A percentile compares a stretch with the other conserved stretches of the same genome.
Evolutionary conservation across 495 filamentous ascomycete genomes (phyloP).

Genomic region (Baudoinia panamericana): DNA sequence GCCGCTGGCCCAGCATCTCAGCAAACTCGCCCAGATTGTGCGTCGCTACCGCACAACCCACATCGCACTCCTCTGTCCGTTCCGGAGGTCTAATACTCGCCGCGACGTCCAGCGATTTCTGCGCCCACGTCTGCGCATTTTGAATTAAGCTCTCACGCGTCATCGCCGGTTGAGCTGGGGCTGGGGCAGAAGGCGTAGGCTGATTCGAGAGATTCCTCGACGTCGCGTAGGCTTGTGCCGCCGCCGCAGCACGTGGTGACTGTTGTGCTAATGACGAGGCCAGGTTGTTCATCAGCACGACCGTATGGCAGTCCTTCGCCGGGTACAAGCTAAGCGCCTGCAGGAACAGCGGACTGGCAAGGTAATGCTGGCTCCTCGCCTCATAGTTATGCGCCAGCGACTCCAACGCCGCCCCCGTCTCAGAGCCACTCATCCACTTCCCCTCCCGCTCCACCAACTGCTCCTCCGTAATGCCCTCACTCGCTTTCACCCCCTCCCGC

Average conservation of each 20-base stretch:
- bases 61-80: constrained; percentile 70
- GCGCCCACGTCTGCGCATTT: constrained; percentile 58
- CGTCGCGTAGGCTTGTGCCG: constrained; percentile 13
- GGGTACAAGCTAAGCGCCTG: constrained; percentile 56
- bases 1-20: constrained; percentile 48
- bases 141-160: constrained; percentile 40
- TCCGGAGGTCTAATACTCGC: constrained; percentile 41
- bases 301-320: constrained; percentile 51
- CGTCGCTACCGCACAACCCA: constrained; percentile 71
- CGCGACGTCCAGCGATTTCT: constrained; percentile 54
- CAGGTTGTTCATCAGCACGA: constrained; percentile 70
- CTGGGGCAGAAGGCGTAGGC: neutral
- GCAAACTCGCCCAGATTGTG: constrained; percentile 78
- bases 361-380: constrained; percentile 51
- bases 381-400: constrained; percentile 64
- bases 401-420: constrained; percentile 61
- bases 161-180: constrained; percentile 6
- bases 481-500: constrained; percentile 38
- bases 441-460: constrained; percentile 35
- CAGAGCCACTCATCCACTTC: constrained; percentile 58
- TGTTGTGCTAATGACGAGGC: constrained; percentile 54
- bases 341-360: constrained; percentile 78
- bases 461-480: constrained; percentile 39
- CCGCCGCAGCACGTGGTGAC: constrained; percentile 33
- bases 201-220: neutral